Base-by-base conservation (phyloP, 805 yeast genomes). In the Barnettozyma siamensis region DNA sequence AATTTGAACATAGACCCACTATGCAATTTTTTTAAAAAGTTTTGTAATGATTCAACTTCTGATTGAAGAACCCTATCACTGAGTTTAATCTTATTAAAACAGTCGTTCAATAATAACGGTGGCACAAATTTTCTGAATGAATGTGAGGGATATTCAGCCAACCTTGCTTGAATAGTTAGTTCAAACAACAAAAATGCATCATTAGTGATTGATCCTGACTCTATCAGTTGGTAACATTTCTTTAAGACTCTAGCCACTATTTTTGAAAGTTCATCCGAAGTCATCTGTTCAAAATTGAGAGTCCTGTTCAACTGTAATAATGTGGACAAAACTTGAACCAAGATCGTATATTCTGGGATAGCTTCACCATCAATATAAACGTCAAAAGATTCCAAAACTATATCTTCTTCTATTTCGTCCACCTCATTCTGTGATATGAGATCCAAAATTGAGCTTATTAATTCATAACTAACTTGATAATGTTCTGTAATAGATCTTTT, bases 341-440 rank as follows among this genome's bases (percentile, higher is more conserved):
- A 39, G 17, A 82, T 59, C 1, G 70, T 62, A 31, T 76, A 59
- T 57, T 85, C 91, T n/a, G 80, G 70, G 16, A 73, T 55, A 1
- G 81, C 66, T 28, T 78, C 85, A 10, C 80, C 78, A 33, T 76
- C 68, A 3, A 47, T 54, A 51, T 72, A 83, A 41, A 81, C 70
- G 50, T 84, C 93, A 60, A 77, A 84, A 1, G 80, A 66, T 13
- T 79, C 83, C 27, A 75, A 50, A 0, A 77, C 61, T 19, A 76
- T 55, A 9, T 68, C 58, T 40, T 53, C 69, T 39, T 58, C 63
- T 13, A 65, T 65, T 15, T 66, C 71, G 15, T 62, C 63, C 15
- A 66, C 60, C 29, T 60, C 59, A 3, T 53, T 49, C 48, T 54
- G 35, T 13, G 59, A 46, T 5, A 55, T 35, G 2, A 42, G 12